Conservation (phyloP, 306 rosid genomes). For the Vigna hirtella region DNA sequence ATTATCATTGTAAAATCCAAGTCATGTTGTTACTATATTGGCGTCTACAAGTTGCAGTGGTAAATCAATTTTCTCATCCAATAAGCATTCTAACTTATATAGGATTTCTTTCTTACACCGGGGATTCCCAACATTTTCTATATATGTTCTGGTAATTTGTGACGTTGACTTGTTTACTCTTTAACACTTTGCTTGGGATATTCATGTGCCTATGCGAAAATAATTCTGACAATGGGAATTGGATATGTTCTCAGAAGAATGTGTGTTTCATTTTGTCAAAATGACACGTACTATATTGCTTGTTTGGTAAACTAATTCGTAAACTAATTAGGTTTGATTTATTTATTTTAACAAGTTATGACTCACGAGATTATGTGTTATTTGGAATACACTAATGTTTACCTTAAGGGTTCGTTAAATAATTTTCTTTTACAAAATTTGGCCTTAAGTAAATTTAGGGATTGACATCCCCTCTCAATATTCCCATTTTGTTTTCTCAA, state of each 20-base stretch:
- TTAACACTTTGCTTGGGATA: background rate
- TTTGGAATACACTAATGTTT: background rate
- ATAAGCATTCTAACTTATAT: background rate
- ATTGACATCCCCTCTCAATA: background rate
- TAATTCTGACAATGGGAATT: background rate
- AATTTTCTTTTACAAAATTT: background rate
- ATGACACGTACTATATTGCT: background rate
- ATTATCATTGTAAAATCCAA: background rate
- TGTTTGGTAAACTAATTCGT: background rate
- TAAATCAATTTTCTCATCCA: background rate
- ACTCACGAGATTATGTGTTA: background rate
- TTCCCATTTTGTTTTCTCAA: background rate
- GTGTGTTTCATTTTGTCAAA: background rate
- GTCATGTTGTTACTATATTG: constrained; percentile 5
- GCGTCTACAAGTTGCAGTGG: background rate
- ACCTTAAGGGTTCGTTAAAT: background rate
- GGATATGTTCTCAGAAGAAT: background rate
- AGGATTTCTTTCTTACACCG: background rate
- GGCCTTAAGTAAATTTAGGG: background rate
- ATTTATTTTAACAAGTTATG: background rate
- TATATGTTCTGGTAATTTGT: background rate
- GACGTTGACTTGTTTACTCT: background rate
- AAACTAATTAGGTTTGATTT: background rate
- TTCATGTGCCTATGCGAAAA: background rate
- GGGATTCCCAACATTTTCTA: background rate